Evolutionary conservation across 2,329 filamentous ascomycete genomes (phyloP).

Genomic region (Aspergillus sojae): DNA sequence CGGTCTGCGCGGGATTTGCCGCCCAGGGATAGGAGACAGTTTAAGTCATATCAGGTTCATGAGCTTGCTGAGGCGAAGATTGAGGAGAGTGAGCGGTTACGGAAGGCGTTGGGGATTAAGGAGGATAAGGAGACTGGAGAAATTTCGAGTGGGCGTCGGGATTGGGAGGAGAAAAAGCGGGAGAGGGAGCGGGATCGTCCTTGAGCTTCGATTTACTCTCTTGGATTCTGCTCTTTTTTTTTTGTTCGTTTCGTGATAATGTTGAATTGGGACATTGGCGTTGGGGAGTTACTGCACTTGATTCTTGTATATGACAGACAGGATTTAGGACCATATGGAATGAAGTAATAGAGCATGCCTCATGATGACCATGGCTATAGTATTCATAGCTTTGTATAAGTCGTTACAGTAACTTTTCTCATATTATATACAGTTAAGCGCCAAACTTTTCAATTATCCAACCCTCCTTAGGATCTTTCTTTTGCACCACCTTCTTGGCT

Average conservation of each 20-base stretch:
- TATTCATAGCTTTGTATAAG: conserved; percentile 8
- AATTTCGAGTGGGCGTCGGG: conserved; percentile 28
- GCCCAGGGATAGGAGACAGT: conserved; percentile 47
- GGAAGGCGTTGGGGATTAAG: conserved; percentile 83
- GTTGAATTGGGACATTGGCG: conserved; percentile 1
- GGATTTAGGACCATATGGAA: not conserved
- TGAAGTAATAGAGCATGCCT: not conserved
- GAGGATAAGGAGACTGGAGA: conserved; percentile 86
- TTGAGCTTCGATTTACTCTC: conserved; percentile 9
- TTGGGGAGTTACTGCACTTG: conserved; percentile 2
- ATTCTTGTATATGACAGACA: not conserved
- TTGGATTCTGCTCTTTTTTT: not conserved
- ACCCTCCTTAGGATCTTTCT: conserved; percentile 68
- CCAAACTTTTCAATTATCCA: conserved; percentile 70
- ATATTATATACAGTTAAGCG: conserved; percentile 27
- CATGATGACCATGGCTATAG: not conserved
- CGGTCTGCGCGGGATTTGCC: conserved; percentile 19
- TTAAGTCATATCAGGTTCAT: conserved; percentile 94
- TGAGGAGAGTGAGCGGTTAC: conserved; percentile 85
- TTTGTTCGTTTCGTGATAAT: not conserved
- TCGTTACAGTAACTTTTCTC: conserved; percentile 7
- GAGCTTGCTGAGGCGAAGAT: conserved; percentile 96
- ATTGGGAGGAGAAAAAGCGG: conserved; percentile 12
- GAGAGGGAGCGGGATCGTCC: conserved; percentile 24
- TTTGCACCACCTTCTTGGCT: conserved; percentile 81